Evolutionary conservation across 768 basidiomycete genomes (phyloP), one percentile per base, ranked within the genome.

Genomic region (Auricularia sp.): DNA sequence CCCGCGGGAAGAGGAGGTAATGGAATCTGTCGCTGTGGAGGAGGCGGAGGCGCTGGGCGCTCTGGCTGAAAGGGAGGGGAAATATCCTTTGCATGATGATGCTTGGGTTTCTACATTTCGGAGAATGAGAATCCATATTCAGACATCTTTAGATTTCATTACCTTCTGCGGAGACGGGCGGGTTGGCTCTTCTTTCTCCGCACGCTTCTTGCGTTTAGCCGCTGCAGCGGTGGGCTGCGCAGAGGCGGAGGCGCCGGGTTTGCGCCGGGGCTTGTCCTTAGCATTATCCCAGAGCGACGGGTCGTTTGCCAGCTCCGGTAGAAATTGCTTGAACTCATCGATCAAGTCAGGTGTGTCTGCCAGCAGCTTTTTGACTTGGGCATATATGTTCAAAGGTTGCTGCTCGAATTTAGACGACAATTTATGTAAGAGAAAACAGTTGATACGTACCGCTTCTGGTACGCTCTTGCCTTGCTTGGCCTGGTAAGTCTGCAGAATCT

Each of bases 321-420:
- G 83, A 73, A 91, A 91, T 63, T 87, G 80, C 35, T 83, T 80
- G 68, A 92, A 91, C 66, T 89, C 88, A 59, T 83, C 80, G 47
- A 86, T 81, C 43, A 92, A 72, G 72, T 91, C 90, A 0, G 87
- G 86, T 8, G 84, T 85, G 68, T 91, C 87, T 66, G 86, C 86
- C 77, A 92, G 90, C 11, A 91, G 75, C 58, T 77, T 76, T 21
- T 84, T 83, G 44, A 91, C 87, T 68, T 86, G 84, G 35, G 79
- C 80, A 5, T 87, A 84, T 1, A 91, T 85, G 39, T 14, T 42
- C 39, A 42, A 1, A 14, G 39, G 39, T 42, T 42, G 39, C 39
- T 42, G 39, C 39, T 29, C 29, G 29, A 29, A 29, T 29, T 29
- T 2, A 29, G 29, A 29, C 29, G 29, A 29, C 29, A 29, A 29